Base-by-base conservation (phyloP, 176 grass and related monocot genomes). In the Luzula sylvatica region DNA sequence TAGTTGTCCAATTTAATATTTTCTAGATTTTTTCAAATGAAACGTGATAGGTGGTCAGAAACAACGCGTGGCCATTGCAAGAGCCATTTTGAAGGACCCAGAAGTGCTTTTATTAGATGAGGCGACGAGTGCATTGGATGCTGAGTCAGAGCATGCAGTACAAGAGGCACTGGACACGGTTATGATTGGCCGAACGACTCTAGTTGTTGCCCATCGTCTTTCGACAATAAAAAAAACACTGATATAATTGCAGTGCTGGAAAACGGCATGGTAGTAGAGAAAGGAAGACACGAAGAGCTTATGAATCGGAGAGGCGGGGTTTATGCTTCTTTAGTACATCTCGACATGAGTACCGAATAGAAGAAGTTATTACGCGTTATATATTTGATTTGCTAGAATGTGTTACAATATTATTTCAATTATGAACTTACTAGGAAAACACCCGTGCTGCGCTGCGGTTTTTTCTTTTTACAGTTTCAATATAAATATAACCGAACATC, bases 41-140 rank as follows among this genome's bases (percentile, higher is more conserved):
- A n/a, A n/a, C n/a, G n/a, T 94, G 24, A 83, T 78, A 8, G 87
- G 82, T 0, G 78, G 87, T 38, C 87, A 94, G 56, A 94, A 94
- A 70, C 82, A 94, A 63, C 82, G 74, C 1, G 71, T 94, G 0
- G 82, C 87, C 39, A 87, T 94, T 7, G 78, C 87, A 4, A 71
- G 87, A 15, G 87, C 87, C 12, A 30, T 82, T 29, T 8, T 94
- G 2, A 86, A 79, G 61, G 71, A 87, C 23, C 87, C 87, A 38
- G 86, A 70, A 50, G 55, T 94, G 25, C 63, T 94, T 19, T 47
- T 94, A 46, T 70, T 94, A 12, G 87, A 87, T 14, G 87, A 94
- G 56, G 87, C 82, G 2, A 87, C 87, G 5, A 94, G 81, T 3
- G 87, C 87, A 8, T 64, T 94, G 15, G 87, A 94, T 2, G 74